A percentile compares a stretch with the other conserved stretches of the same genome.
Evolutionary conservation across 2,329 filamentous ascomycete species (phyloP).

Genomic region (Fusarium napiforme): DNA sequence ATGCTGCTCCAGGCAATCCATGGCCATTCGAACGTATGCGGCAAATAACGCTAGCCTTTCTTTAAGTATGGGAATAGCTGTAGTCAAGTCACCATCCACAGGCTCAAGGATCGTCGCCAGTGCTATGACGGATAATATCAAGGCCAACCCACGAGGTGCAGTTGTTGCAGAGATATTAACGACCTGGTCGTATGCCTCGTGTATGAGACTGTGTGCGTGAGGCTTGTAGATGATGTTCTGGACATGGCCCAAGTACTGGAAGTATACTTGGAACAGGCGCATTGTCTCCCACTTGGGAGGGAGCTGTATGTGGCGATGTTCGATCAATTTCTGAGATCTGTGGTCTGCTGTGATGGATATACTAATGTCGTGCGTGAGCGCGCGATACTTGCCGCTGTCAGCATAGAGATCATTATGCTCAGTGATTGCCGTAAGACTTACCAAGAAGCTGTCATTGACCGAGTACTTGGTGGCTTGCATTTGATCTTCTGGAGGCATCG

Average conservation of each 20-base stretch:
- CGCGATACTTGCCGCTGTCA: background rate
- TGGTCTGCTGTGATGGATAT: background rate
- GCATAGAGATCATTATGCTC: accelerated
- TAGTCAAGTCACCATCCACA: background rate
- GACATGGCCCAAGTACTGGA: background rate
- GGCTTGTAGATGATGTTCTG: background rate
- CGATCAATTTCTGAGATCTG: background rate
- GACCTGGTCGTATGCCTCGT: background rate
- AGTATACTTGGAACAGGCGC: background rate
- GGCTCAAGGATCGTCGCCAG: background rate
- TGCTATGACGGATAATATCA: background rate
- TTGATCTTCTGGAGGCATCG: background rate
- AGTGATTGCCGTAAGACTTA: accelerated
- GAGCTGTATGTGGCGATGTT: background rate
- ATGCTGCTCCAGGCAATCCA: background rate
- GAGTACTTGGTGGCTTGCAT: background rate
- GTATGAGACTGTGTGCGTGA: background rate
- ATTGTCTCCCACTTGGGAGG: background rate
- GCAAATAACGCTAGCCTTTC: background rate
- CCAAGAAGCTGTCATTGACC: background rate
- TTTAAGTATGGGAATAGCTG: background rate
- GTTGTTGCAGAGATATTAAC: background rate
- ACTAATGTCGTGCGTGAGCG: background rate
- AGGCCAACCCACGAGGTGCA: background rate
- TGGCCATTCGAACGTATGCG: background rate